phyloP scores from a whole-genome alignment of 768 basidiomycete genomes.

The Xanthoconium stramineum region DNA sequence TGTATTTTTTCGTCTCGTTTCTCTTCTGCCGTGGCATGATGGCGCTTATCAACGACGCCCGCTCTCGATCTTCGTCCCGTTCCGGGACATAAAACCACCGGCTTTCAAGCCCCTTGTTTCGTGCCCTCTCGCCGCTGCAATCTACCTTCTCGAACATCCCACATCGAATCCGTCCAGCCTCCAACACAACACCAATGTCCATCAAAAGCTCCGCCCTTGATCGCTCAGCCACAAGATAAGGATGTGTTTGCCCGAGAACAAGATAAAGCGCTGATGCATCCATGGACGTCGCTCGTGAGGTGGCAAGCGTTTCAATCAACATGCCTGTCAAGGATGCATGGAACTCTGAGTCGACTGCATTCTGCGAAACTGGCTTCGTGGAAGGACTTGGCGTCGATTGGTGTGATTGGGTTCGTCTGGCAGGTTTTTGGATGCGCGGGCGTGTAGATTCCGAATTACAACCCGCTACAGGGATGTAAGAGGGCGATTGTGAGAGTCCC shows the following conservation, averaged over 20 bases:
- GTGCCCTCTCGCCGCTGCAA: constrained; percentile 53
- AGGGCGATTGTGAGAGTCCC: constrained; percentile 9
- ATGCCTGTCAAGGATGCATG: constrained; percentile 56
- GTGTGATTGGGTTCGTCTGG: not conserved
- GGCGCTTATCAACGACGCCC: constrained; percentile 61
- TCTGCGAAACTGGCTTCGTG: not conserved
- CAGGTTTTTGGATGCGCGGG: not conserved
- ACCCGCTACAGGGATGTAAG: constrained; percentile 1
- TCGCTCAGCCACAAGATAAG: constrained; percentile 41
- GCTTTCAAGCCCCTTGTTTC: constrained; percentile 43
- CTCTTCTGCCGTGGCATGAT: constrained; percentile 79
- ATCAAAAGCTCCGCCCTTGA: constrained; percentile 44
- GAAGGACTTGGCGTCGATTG: not conserved
- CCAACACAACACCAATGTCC: constrained; percentile 50
- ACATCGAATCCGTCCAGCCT: constrained; percentile 40
- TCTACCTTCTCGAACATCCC: constrained; percentile 76
- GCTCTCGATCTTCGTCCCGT: constrained; percentile 63
- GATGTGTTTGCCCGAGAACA: constrained; percentile 50
- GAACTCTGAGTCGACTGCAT: constrained; percentile 19
- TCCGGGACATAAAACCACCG: constrained; percentile 80
- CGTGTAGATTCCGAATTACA: not conserved
- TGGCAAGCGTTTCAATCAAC: constrained; percentile 67
- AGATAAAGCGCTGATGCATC: constrained; percentile 52
- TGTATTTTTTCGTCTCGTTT: constrained; percentile 77
- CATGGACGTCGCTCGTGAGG: constrained; percentile 68